phyloP scores from a whole-genome alignment of 1,284 basidiomycete species.

The Trichosporon coremiiforme region DNA sequence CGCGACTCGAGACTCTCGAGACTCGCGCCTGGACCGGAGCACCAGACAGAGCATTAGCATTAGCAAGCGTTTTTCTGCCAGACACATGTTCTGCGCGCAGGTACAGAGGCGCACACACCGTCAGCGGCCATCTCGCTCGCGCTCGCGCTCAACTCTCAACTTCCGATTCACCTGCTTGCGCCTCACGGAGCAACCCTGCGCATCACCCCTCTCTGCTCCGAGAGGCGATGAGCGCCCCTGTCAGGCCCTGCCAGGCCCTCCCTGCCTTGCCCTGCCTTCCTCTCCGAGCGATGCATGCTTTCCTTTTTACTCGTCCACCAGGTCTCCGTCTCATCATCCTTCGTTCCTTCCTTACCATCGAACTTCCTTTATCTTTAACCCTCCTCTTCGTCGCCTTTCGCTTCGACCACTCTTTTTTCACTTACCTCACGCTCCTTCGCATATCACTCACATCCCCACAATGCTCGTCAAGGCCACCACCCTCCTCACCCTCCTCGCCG shows the following conservation, averaged over 20 bases:
- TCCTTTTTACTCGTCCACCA: too few relatives aligned
- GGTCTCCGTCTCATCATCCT: neutral
- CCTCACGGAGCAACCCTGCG: neutral
- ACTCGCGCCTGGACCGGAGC: neutral
- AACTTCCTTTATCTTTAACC: neutral
- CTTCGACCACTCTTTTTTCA: neutral
- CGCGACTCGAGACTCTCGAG: too few relatives aligned
- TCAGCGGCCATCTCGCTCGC: neutral
- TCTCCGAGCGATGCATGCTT: slow-evolving; percentile 6
- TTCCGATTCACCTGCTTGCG: neutral
- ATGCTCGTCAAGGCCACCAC: slow-evolving; percentile 35
- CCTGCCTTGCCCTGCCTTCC: too few relatives aligned
- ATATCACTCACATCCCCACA: too few relatives aligned
- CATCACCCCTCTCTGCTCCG: neutral
- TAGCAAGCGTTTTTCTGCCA: too few relatives aligned
- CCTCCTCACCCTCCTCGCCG: slow-evolving; percentile 34
- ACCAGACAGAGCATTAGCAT: too few relatives aligned
- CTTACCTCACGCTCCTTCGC: slow-evolving; percentile 4
- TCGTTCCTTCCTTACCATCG: neutral
- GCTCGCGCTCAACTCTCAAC: neutral
- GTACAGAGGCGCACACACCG: too few relatives aligned
- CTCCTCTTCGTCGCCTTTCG: neutral
- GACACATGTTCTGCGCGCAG: neutral
- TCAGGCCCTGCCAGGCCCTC: neutral
- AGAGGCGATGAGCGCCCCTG: slow-evolving; percentile 5